Conservation (phyloP, 108 stramenopile species). For the Nannochloropsis gaditana region DNA sequence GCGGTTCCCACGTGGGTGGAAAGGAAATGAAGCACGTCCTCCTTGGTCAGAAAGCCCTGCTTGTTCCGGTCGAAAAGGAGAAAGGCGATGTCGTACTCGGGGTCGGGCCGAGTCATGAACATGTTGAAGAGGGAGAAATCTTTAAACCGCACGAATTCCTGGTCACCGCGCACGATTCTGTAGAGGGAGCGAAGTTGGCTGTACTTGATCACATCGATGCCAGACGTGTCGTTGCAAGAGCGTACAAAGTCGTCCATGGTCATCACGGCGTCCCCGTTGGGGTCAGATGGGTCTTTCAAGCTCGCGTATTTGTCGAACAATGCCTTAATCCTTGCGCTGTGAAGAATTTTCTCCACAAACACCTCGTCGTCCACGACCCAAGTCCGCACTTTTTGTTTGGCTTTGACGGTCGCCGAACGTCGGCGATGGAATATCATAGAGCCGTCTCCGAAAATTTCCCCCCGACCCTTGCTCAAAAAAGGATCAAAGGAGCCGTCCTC, state of each 20-base stretch:
- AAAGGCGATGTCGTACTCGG: conserved; percentile 60
- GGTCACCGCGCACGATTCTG: conserved; percentile 41
- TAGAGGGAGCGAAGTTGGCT: conserved; percentile 46
- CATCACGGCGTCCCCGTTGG: conserved; percentile 39
- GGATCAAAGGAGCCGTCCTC: conserved; percentile 50
- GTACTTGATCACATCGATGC: background rate
- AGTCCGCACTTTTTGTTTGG: conserved; percentile 39
- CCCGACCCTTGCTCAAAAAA: conserved; percentile 40
- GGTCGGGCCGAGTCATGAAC: conserved; percentile 59
- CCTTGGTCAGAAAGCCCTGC: conserved; percentile 34
- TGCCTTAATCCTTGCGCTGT: background rate
- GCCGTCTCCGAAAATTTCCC: conserved; percentile 56
- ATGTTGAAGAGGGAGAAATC: conserved; percentile 59
- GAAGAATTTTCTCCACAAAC: conserved; percentile 55
- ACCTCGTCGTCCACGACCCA: conserved; percentile 53
- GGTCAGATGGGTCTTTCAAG: conserved; percentile 24
- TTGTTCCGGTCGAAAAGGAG: conserved; percentile 49
- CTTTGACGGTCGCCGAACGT: conserved; percentile 49
- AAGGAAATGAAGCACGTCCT: conserved; percentile 47
- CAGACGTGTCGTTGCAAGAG: conserved; percentile 35
- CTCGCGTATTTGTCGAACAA: conserved; percentile 50
- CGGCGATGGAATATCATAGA: conserved; percentile 53
- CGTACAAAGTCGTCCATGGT: conserved; percentile 58
- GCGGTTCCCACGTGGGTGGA: background rate
- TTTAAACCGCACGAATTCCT: conserved; percentile 41